phyloP scores from a whole-genome alignment of 768 basidiomycete genomes.

The Mycena capillaripes region DNA sequence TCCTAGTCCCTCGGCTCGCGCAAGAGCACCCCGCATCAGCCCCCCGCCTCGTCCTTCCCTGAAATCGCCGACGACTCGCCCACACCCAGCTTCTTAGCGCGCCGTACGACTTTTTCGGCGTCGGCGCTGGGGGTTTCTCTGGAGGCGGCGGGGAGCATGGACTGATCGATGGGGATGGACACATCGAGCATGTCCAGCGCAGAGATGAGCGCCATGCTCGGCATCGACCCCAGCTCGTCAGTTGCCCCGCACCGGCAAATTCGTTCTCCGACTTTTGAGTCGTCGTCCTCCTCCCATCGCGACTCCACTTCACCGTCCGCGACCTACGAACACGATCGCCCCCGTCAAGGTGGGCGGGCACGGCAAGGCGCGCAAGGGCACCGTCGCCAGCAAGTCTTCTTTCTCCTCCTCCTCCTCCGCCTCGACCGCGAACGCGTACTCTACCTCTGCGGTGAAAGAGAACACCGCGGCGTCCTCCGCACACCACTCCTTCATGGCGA shows the following conservation, averaged over 20 bases:
- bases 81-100: slow-evolving; percentile 52
- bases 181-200: neutral
- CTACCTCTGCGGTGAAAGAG: slow-evolving; percentile 47
- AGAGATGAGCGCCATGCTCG: slow-evolving; percentile 39
- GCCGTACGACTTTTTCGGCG: slow-evolving; percentile 58
- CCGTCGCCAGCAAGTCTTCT: slow-evolving; percentile 68
- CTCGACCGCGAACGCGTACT: too few relatives aligned
- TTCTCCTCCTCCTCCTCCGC: slow-evolving; percentile 9
- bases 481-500: slow-evolving; percentile 44
- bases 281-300: slow-evolving; percentile 15
- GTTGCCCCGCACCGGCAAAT: slow-evolving; percentile 64
- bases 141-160: slow-evolving; percentile 39
- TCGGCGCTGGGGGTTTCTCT: too few relatives aligned
- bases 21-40: slow-evolving; percentile 59
- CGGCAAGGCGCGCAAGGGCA: slow-evolving; percentile 73
- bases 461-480: slow-evolving; percentile 43
- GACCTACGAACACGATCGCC: slow-evolving; percentile 56
- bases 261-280: slow-evolving; percentile 51
- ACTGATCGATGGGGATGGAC: slow-evolving; percentile 40
- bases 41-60: slow-evolving; percentile 52
- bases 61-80: slow-evolving; percentile 48
- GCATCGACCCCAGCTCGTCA: slow-evolving; percentile 85
- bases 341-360: slow-evolving; percentile 73
- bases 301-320: slow-evolving; percentile 40
- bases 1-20: slow-evolving; percentile 58